Percentiles rank a stretch among this genome's conserved stretches.
phyloP scores from a whole-genome alignment of 1,284 basidiomycete genomes.

The Irpex sp. region DNA sequence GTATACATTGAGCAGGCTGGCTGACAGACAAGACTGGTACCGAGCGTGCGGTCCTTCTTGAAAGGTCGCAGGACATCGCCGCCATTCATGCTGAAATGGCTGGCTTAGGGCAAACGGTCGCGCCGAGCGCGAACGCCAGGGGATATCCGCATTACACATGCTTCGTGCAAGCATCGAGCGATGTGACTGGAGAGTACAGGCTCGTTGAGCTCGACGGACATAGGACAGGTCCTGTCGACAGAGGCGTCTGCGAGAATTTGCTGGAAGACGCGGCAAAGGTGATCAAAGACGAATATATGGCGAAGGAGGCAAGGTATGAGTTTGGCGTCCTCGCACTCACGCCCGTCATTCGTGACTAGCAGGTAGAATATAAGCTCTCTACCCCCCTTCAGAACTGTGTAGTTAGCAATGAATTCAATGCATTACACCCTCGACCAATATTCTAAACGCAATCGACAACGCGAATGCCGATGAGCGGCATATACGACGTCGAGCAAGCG shows the following conservation, averaged over 20 bases:
- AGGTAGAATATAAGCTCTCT: neutral
- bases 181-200: slow-evolving; percentile 29
- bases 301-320: slow-evolving; percentile 47
- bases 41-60: slow-evolving; percentile 72
- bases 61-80: slow-evolving; percentile 72
- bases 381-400: too few relatives aligned
- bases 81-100: slow-evolving; percentile 73
- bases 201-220: slow-evolving; percentile 83
- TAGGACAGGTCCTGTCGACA: slow-evolving; percentile 73
- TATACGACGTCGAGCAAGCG: too few relatives aligned
- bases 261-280: slow-evolving; percentile 68
- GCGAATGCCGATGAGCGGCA: too few relatives aligned
- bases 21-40: slow-evolving; percentile 56
- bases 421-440: neutral
- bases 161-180: slow-evolving; percentile 66
- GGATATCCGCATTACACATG: slow-evolving; percentile 86
- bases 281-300: slow-evolving; percentile 64
- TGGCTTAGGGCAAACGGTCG: slow-evolving; percentile 62
- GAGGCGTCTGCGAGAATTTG: slow-evolving; percentile 62
- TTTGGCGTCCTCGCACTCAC: slow-evolving; percentile 45
- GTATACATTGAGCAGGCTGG: slow-evolving; percentile 8
- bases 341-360: neutral
- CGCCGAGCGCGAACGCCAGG: slow-evolving; percentile 43
- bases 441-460: too few relatives aligned
- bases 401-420: too few relatives aligned